Conservation (phyloP, 768 basidiomycete species). For the Boletales sp. region DNA sequence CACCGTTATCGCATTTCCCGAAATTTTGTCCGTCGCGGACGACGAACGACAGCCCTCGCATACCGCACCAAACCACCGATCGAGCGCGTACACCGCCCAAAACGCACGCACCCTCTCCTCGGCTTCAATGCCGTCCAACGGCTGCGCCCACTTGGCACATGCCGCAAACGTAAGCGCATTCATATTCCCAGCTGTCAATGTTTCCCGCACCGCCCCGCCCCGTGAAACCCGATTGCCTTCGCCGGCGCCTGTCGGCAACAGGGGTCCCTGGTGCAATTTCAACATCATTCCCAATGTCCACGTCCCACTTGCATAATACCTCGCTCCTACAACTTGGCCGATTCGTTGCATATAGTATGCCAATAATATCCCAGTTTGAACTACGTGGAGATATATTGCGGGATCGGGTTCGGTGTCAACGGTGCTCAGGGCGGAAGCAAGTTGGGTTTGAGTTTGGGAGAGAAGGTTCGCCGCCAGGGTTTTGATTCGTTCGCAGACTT, state of each 20-base stretch:
- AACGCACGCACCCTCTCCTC: conserved; percentile 38
- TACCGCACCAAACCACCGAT: conserved; percentile 30
- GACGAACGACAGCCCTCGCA: conserved; percentile 18
- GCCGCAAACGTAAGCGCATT: conserved; percentile 8
- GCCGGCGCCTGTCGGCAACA: neutral
- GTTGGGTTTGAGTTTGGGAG: conserved; percentile 44
- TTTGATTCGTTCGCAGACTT: conserved; percentile 8
- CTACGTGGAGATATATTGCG: conserved; percentile 44
- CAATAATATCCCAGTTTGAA: conserved; percentile 64
- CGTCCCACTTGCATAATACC: conserved; percentile 49
- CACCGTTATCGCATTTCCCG: conserved; percentile 33
- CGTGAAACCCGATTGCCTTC: conserved; percentile 1
- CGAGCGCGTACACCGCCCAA: conserved; percentile 35
- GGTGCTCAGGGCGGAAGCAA: conserved; percentile 43
- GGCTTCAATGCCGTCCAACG: conserved; percentile 31
- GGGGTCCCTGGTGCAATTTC: conserved; percentile 39
- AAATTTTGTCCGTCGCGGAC: conserved; percentile 23
- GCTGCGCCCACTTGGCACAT: conserved; percentile 25
- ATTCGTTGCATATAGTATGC: conserved; percentile 61
- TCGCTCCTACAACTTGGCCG: conserved; percentile 58
- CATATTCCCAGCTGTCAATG: neutral
- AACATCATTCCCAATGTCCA: conserved; percentile 43
- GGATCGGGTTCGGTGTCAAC: conserved; percentile 28
- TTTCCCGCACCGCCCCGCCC: neutral
- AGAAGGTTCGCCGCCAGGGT: conserved; percentile 34